Base-by-base conservation (phyloP, 2,329 filamentous ascomycete genomes). In the Hymenoscyphus occultus region DNA sequence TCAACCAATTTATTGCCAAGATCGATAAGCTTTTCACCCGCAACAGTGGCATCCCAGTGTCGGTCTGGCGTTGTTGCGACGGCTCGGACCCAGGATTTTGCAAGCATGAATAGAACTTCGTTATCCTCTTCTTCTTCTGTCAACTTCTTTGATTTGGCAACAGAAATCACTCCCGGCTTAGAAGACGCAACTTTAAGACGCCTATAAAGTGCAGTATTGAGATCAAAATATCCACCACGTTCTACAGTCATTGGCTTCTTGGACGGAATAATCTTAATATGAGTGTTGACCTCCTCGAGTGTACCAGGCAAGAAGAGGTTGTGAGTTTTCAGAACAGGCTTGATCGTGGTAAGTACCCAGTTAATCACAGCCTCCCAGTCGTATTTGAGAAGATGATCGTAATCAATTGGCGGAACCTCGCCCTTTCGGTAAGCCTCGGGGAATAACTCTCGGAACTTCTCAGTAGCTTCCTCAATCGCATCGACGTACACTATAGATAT, bases 311-410 rank as follows among this genome's bases (percentile, higher is more conserved):
- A 79, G 28, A 80, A 74, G 40, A 82, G 61, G 1, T 65, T 71
- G 0, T 79, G 79, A 62, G 81, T 78, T 39, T 80, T 76, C 0
- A 77, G 77, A 31, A 81, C 77, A 1, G 62, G 63, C 39, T 69
- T 56, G 10, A 74, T 60, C 64, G 76, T 83, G 28, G 81, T 79
- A 68, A 86, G 78, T 1, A 87, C 83, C 91, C 91, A 94, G 42
- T 83, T 80, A 58, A 93, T 83, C 5, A 93, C 76, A 4, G 75
- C 76, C 10, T 80, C 77, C 90, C 91, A 93, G 72, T 93, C 88
- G 65, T 91, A 92, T 1, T 82, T 81, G 48, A 83, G 75, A 0
- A 87, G 80, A 57, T 89, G 78, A 60, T 90, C 81, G 68, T 85
- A 90, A 73, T 92, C 80, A 22, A 93, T 80, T 1, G 80, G 75